Conservation (phyloP, 2,329 filamentous ascomycete species). For the Aaosphaeria pasadenensis region DNA sequence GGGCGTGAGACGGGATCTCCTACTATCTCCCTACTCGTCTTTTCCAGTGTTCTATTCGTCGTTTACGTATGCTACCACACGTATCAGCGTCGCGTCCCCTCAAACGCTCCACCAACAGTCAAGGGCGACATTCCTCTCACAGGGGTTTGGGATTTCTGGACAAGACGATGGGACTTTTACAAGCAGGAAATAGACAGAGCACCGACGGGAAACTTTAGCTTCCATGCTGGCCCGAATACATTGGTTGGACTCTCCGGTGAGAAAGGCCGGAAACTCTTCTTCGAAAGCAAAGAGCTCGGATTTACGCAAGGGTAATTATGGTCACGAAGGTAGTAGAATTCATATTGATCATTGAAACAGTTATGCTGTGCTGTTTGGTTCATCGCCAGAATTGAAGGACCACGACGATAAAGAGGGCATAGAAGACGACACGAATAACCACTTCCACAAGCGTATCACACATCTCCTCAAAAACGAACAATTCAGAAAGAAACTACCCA, state of each 20-base stretch:
- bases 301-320: constrained; percentile 41
- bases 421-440: constrained; percentile 13
- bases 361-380: constrained; percentile 28
- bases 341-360: constrained; percentile 1
- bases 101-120: constrained; percentile 18
- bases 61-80: constrained; percentile 9
- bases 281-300: constrained; percentile 46
- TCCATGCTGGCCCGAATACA: constrained; percentile 46
- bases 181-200: constrained; percentile 27
- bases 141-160: constrained; percentile 48
- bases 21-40: constrained; percentile 5
- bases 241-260: constrained; percentile 47
- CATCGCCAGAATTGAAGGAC: constrained; percentile 10
- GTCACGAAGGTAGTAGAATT: not conserved
- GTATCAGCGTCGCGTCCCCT: constrained; percentile 16
- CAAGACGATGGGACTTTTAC: constrained; percentile 46
- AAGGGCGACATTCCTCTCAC: constrained; percentile 38
- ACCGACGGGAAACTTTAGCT: constrained; percentile 47
- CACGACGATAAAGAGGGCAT: constrained; percentile 8
- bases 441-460: constrained; percentile 19
- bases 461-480: constrained; percentile 24
- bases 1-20: constrained; percentile 1
- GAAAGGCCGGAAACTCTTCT: constrained; percentile 43
- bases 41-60: constrained; percentile 7
- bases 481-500: constrained; percentile 34